Conservation (phyloP, 2,329 filamentous ascomycete species). For the Clonostachys solani region DNA sequence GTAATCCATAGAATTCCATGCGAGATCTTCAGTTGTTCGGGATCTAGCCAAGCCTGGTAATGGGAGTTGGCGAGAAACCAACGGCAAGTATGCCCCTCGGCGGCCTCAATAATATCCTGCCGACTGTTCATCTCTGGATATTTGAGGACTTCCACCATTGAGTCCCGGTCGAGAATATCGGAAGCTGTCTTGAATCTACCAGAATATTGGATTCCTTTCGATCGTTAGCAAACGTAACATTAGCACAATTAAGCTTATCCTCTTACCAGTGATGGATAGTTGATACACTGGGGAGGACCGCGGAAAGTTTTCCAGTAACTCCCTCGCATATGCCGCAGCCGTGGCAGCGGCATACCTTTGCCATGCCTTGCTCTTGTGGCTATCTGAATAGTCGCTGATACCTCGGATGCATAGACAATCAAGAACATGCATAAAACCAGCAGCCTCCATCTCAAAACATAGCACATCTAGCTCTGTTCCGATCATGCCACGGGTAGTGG, state of each 20-base stretch:
- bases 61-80: slow-evolving; percentile 7
- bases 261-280: too few relatives aligned
- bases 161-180: background rate
- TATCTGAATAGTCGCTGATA: slow-evolving; percentile 24
- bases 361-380: slow-evolving; percentile 18
- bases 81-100: slow-evolving; percentile 8
- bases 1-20: slow-evolving; percentile 3
- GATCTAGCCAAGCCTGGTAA: slow-evolving; percentile 7
- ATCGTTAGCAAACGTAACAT: too few relatives aligned
- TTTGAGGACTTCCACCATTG: slow-evolving; percentile 2
- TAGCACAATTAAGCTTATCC: too few relatives aligned
- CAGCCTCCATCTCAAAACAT: slow-evolving; percentile 2
- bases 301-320: background rate
- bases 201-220: too few relatives aligned
- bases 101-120: slow-evolving; percentile 2
- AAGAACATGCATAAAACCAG: slow-evolving; percentile 15
- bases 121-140: slow-evolving; percentile 9
- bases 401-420: slow-evolving; percentile 23
- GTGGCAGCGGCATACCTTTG: slow-evolving; percentile 14
- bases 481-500: slow-evolving; percentile 19
- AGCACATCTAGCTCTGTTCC: slow-evolving; percentile 11
- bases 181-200: background rate
- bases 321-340: slow-evolving; percentile 16
- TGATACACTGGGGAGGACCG: too few relatives aligned
- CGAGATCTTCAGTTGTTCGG: background rate